Percentiles rank a stretch among this genome's conserved stretches.
phyloP scores from a whole-genome alignment of 148 eudicot genomes.

The Silene latifolia region DNA sequence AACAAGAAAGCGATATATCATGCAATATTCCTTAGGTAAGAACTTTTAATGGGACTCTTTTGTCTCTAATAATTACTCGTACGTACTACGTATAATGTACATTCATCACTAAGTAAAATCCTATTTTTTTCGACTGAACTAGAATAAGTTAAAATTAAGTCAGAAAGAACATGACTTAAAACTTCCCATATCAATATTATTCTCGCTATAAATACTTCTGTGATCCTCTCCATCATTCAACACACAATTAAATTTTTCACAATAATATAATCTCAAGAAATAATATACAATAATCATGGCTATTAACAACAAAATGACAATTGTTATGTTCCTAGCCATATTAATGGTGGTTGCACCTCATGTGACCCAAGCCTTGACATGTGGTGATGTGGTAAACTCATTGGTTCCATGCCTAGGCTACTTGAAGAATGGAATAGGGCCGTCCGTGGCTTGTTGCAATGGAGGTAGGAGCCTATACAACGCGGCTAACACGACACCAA shows the following conservation, averaged over 20 bases:
- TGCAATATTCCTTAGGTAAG: not conserved
- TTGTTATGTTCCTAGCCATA: conserved; percentile 18
- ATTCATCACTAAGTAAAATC: no score
- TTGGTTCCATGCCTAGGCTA: conserved; percentile 31
- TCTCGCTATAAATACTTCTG: conserved; percentile 4
- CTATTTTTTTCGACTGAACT: no score
- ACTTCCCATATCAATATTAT: not conserved
- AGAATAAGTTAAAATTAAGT: no score
- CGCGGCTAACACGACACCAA: conserved; percentile 20
- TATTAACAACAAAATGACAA: conserved; percentile 14
- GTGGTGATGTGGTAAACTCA: conserved; percentile 16
- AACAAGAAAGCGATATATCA: conserved; percentile 3
- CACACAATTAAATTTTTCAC: not conserved
- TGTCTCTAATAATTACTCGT: conserved; percentile 5
- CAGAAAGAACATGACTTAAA: no score
- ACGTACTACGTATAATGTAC: no score
- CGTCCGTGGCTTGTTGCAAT: conserved; percentile 25
- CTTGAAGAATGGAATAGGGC: conserved; percentile 28
- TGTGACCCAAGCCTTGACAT: conserved; percentile 25
- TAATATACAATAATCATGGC: conserved; percentile 7
- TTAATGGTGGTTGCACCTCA: conserved; percentile 22
- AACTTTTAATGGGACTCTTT: not conserved
- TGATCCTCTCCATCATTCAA: not conserved
- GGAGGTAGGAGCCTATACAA: conserved; percentile 24
- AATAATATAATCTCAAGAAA: not conserved